A percentile compares a stretch with the other conserved stretches of the same genome.
Evolutionary conservation across 176 grass and related monocot species (phyloP).

Genomic region (Oropetium thomaeum): DNA sequence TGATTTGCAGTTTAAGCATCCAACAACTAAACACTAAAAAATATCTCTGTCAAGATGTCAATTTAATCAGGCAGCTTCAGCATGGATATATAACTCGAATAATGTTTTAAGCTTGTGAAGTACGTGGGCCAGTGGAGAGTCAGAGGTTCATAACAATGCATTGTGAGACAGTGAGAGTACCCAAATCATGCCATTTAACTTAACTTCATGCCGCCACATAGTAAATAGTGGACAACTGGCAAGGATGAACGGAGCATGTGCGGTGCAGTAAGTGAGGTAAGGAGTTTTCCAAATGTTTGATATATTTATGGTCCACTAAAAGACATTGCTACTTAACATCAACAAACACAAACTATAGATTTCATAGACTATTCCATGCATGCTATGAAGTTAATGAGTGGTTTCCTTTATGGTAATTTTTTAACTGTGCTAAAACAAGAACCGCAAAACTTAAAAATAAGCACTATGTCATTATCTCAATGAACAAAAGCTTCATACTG

Average conservation of each 20-base stretch:
- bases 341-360: background rate
- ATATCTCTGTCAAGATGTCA: background rate
- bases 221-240: constrained; percentile 25
- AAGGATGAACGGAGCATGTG: background rate
- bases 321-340: background rate
- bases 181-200: constrained; percentile 3
- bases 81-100: background rate
- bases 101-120: background rate
- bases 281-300: background rate
- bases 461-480: background rate
- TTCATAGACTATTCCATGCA: background rate
- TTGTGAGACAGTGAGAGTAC: background rate
- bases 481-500: background rate
- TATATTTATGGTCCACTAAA: background rate
- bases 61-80: constrained; percentile 6
- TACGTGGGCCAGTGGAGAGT: background rate
- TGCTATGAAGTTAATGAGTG: background rate
- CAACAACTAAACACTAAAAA: background rate
- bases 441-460: background rate
- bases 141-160: background rate
- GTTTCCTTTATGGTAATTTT: background rate
- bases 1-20: constrained; percentile 21
- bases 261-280: background rate
- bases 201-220: background rate
- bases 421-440: constrained; percentile 1